Conservation (phyloP, 306 rosid genomes). For the Mimosa pudica region DNA sequence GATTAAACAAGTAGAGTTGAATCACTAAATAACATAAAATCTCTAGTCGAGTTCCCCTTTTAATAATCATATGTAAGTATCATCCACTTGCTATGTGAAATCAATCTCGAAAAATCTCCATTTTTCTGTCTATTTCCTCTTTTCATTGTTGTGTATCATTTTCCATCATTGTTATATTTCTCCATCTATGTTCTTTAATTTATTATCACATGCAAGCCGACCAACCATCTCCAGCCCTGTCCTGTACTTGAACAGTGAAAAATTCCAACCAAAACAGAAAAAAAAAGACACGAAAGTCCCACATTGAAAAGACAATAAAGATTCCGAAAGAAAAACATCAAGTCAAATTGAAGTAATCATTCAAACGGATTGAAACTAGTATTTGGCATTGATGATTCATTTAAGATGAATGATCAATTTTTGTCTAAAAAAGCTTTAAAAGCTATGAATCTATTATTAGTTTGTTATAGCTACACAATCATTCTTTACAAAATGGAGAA, state of each 20-base stretch:
- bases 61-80: neutral
- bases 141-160: neutral
- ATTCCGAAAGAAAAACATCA: neutral
- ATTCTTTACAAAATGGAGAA: neutral
- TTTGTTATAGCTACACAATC: neutral
- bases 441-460: neutral
- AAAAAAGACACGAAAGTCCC: neutral
- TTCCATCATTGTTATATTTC: neutral
- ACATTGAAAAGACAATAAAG: constrained; percentile 9
- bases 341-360: neutral
- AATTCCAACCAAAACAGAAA: neutral
- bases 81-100: neutral
- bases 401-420: neutral
- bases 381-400: neutral
- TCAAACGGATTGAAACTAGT: neutral
- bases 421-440: neutral
- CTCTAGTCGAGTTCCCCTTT: neutral
- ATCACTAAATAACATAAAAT: neutral
- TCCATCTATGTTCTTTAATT: neutral
- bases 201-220: neutral
- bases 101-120: constrained; percentile 11
- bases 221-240: neutral
- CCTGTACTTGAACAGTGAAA: neutral
- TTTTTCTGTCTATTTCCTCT: neutral
- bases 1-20: neutral